Base-by-base conservation (phyloP, 768 basidiomycete genomes). In the Floccularia luteovirens region DNA sequence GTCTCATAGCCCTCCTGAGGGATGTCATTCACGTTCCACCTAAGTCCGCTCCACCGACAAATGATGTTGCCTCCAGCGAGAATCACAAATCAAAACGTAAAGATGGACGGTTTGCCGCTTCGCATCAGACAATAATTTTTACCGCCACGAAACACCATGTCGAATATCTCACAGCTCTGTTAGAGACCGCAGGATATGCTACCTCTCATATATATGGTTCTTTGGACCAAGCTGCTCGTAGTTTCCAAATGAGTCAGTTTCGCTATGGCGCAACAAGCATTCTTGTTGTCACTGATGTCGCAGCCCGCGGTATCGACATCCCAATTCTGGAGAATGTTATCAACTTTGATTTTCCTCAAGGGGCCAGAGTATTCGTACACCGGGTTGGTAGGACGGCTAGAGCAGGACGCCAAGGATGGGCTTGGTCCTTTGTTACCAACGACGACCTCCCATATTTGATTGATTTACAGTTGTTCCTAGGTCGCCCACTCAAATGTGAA, bases 141-240 rank as follows among this genome's bases (percentile, higher is more conserved):
- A 82, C 84, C 2, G 90, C 94, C 4, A 99, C 96, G 14, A 98
- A 99, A 59, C 96, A 99, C 54, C 96, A 99, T 50, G 92, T 99
- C 53, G 96, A 98, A 60, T 99, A 96, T 58, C 72, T 98, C 32
- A 72, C 78, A 2, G 75, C 74, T 31, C 68, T 99, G 3, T 72
- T 99, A 39, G 70, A 70, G 3, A 72, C 83, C 10, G 82, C 84
- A 6, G 90, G 90, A 8, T 99, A 94, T 56, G 67, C 88, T 2
- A 82, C 90, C 13, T 94, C 94, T 10, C 84, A 92, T 47, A 93
- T 98, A 36, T 98, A 98, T 52, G 94, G 96, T 19, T 82, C 96
- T 5, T 76, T 99, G 25, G 93, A 96, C 52, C 96, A 99, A 59
- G 65, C 75, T 2, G 92, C 93, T 1, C 85, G 96, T 41, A 79